A percentile compares a stretch with the other conserved stretches of the same genome.
Evolutionary conservation across 192 early-diverging fungal genomes (phyloP).

Genomic region (Coemansia sp.): DNA sequence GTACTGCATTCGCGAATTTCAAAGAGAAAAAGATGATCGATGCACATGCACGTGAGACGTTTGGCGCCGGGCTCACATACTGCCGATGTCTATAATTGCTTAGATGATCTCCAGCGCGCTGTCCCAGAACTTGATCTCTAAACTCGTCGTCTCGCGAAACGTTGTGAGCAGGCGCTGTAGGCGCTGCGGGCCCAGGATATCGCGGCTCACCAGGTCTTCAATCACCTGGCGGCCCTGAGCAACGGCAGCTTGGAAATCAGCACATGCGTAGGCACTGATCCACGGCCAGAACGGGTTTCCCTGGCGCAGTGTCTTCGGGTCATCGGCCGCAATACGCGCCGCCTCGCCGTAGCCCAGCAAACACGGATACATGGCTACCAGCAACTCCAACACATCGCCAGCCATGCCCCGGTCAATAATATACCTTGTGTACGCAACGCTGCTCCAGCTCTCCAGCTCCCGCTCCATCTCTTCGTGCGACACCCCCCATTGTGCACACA

Average conservation of each 20-base stretch:
- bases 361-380: constrained; percentile 81
- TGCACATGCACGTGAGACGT: too few species aligned
- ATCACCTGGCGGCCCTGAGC: constrained; percentile 56
- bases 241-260: constrained; percentile 68
- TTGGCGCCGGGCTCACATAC: too few species aligned
- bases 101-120: constrained; percentile 14
- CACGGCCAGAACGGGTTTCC: constrained; percentile 83
- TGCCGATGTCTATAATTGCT: too few species aligned
- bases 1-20: too few species aligned
- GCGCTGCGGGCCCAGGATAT: constrained; percentile 52
- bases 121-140: constrained; percentile 81
- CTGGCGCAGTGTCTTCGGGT: constrained; percentile 64
- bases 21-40: too few species aligned
- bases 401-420: constrained; percentile 70
- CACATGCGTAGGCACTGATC: constrained; percentile 70
- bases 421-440: constrained; percentile 82
- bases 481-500: constrained; percentile 78
- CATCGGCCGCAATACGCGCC: constrained; percentile 60
- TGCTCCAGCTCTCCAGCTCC: constrained; percentile 71
- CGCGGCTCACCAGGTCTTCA: constrained; percentile 17
- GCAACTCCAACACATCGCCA: constrained; percentile 76
- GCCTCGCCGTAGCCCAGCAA: constrained; percentile 83
- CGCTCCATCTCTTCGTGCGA: constrained; percentile 61
- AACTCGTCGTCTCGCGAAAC: constrained; percentile 65
- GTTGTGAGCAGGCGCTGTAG: constrained; percentile 64